Base-by-base conservation (phyloP, 1,284 basidiomycete species). In the Tremellales sp. region DNA sequence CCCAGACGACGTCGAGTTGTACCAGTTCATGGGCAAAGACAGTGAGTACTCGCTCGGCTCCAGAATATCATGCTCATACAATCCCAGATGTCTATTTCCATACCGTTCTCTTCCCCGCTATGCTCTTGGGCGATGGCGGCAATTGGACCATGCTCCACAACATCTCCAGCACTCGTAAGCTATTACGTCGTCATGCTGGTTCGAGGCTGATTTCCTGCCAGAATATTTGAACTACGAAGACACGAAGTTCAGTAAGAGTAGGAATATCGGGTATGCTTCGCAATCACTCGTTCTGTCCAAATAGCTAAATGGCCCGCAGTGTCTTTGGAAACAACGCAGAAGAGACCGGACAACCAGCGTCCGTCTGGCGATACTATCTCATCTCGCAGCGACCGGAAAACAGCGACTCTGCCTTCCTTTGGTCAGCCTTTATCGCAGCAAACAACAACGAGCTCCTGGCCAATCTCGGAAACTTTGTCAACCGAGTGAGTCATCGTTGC, bases 1-100 rank as follows among this genome's bases (percentile, higher is more conserved):
- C 68, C 87, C 87, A 4, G 78, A 91, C 59, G 80, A 97, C 61
- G 93, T 99, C 57, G 79, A 83, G 59, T 77, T 98, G 44, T 97
- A 90, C 76, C 95, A 99, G 72, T 99, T 99, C 78, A 99, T 99
- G 95, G 90, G 90, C 65, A 94, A 94, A 73, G 90, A 94, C 71
- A 94, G 71, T 71, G 45, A 59, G 71, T 66, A n/a, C 13, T 13
- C 27, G 19, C 35, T 9, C 42, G 22, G 50, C 28, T 14, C 18
- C 27, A 51, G 32, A 42, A 40, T n/a, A 35, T 39, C 4, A 21
- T 19, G 8, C 7, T 10, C n/a, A 19, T 34, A 13, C 6, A 8
- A 6, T 9, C 27, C 14, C 16, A 74, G 72, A 97, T 60, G 89
- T 93, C 47, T 95, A 94, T 70, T 99, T 99, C 83, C 95, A 99